A percentile compares a stretch with the other conserved stretches of the same genome.
Evolutionary conservation across 1,284 basidiomycete species (phyloP).

Genomic region (Meripilus lineatus): DNA sequence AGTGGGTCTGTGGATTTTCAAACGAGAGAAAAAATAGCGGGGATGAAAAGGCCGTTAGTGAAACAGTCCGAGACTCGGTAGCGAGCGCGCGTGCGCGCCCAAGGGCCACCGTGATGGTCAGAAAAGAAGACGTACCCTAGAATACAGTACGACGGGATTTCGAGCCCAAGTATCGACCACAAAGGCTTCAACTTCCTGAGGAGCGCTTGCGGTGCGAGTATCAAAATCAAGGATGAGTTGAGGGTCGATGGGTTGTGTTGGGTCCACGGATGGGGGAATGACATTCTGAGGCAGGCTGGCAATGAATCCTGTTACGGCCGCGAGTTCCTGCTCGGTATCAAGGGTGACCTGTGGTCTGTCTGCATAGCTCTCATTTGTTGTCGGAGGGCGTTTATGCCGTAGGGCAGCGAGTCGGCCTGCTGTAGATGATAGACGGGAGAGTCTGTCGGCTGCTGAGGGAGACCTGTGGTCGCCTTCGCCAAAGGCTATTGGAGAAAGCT

Average conservation of each 20-base stretch:
- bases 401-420: constrained; percentile 25
- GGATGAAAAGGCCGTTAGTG: neutral
- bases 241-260: constrained; percentile 65
- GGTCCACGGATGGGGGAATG: constrained; percentile 66
- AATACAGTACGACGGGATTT: constrained; percentile 76
- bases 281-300: constrained; percentile 76
- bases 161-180: constrained; percentile 51
- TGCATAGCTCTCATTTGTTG: constrained; percentile 17
- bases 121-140: constrained; percentile 50
- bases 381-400: constrained; percentile 19
- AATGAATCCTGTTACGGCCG: constrained; percentile 74
- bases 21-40: neutral
- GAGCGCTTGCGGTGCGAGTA: constrained; percentile 44
- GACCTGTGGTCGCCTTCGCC: constrained; percentile 25
- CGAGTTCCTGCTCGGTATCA: constrained; percentile 63
- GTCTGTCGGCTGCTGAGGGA: constrained; percentile 12
- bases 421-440: constrained; percentile 20
- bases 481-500: constrained; percentile 35
- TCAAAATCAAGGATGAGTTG: constrained; percentile 82
- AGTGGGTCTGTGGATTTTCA: constrained; percentile 55
- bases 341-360: constrained; percentile 40
- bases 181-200: constrained; percentile 32
- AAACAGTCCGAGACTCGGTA: neutral
- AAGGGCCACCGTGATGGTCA: neutral
- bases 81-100: neutral